A percentile compares a stretch with the other conserved stretches of the same genome.
Evolutionary conservation across 1,139 yeast genomes (phyloP).

Genomic region (Candida sp.): DNA sequence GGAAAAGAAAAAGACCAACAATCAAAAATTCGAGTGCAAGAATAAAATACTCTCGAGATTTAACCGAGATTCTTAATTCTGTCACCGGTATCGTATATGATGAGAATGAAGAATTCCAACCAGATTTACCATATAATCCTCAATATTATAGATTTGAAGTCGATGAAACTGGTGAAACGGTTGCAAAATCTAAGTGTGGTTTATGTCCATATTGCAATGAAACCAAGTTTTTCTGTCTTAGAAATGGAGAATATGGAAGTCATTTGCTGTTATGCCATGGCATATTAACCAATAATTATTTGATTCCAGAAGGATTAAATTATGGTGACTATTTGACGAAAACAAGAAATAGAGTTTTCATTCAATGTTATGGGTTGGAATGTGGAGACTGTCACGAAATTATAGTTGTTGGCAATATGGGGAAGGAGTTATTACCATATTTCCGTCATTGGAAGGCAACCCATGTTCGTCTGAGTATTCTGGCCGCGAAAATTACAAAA

Average conservation of each 20-base stretch:
- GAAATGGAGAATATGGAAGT: conserved; percentile 29
- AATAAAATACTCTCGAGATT: neutral
- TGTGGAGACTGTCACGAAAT: conserved; percentile 1
- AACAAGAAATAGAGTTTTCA: neutral
- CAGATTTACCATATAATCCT: conserved; percentile 24
- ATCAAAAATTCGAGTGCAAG: neutral
- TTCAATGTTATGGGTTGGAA: neutral
- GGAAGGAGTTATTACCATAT: neutral
- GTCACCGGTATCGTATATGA: conserved; percentile 16
- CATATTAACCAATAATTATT: conserved; percentile 25
- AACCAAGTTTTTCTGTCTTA: conserved; percentile 28
- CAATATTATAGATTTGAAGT: conserved; percentile 24
- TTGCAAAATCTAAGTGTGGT: conserved; percentile 25
- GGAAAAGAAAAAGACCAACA: neutral
- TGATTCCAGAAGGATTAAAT: conserved; percentile 13
- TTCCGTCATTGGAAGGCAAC: neutral
- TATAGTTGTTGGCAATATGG: neutral
- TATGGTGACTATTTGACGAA: neutral
- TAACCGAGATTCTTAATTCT: neutral
- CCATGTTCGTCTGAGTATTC: too few relatives aligned
- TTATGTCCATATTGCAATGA: conserved; percentile 29
- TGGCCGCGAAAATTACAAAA: too few relatives aligned
- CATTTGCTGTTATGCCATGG: conserved; percentile 35
- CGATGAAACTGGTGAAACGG: conserved; percentile 12
- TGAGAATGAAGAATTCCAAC: conserved; percentile 14